Conservation (phyloP, 2,329 filamentous ascomycete species). For the Xylaria sp. region DNA sequence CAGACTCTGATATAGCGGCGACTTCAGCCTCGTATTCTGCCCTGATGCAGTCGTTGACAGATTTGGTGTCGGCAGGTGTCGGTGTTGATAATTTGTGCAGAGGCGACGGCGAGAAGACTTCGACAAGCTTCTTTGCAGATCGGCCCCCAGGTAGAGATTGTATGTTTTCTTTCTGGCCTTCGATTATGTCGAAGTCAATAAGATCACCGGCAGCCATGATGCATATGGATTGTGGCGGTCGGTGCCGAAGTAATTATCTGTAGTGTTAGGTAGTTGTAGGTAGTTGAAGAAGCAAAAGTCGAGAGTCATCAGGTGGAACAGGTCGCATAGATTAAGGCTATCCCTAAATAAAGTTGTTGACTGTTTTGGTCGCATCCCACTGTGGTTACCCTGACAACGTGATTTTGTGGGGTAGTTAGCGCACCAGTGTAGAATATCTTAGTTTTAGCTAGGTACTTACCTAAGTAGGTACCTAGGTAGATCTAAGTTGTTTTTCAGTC, state of each 20-base stretch:
- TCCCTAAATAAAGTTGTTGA: slow-evolving; percentile 42
- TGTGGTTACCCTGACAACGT: slow-evolving; percentile 44
- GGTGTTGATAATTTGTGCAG: slow-evolving; percentile 69
- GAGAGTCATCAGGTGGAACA: slow-evolving; percentile 13
- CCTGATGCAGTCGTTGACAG: slow-evolving; percentile 81
- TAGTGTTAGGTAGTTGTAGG: slow-evolving; percentile 40
- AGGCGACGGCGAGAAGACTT: slow-evolving; percentile 78
- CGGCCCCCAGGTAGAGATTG: slow-evolving; percentile 88
- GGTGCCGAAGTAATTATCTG: slow-evolving; percentile 35
- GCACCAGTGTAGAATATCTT: no score
- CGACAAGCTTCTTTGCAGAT: slow-evolving; percentile 88
- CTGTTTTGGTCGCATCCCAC: slow-evolving; percentile 43
- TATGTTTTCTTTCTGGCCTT: slow-evolving; percentile 97
- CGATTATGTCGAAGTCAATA: slow-evolving; percentile 89
- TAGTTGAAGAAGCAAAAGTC: slow-evolving; percentile 20
- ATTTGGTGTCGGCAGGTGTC: slow-evolving; percentile 77
- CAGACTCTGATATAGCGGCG: slow-evolving; percentile 80
- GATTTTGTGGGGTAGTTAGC: slow-evolving; percentile 31
- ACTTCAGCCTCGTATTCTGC: slow-evolving; percentile 89
- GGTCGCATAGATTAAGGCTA: slow-evolving; percentile 15
- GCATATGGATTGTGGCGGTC: slow-evolving; percentile 37
- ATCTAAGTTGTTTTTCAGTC: no score
- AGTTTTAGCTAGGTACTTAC: no score
- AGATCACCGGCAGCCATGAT: slow-evolving; percentile 64
- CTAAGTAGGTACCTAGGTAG: no score